phyloP scores from a whole-genome alignment of 495 filamentous ascomycete genomes.

The Aspergillus wentii region DNA sequence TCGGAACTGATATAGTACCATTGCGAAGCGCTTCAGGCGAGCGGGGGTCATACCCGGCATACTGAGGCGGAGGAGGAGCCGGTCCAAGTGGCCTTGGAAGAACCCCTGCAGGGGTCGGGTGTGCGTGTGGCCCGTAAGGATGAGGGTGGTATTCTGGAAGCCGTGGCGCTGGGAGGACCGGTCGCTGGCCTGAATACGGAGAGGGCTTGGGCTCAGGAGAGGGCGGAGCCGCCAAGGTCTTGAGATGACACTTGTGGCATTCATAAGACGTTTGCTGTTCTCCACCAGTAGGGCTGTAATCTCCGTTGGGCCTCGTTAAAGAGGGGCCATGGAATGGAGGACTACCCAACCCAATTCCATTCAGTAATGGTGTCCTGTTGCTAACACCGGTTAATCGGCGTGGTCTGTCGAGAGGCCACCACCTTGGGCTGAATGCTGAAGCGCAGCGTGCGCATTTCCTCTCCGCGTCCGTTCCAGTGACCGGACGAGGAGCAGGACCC shows the following conservation, averaged over 20 bases:
- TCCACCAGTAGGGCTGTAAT: slow-evolving; percentile 11
- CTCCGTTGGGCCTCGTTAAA: slow-evolving; percentile 29
- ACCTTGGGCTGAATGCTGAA: slow-evolving; percentile 35
- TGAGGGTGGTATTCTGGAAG: slow-evolving; percentile 25
- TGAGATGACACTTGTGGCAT: slow-evolving; percentile 51
- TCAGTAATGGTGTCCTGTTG: slow-evolving; percentile 25
- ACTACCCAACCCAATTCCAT: slow-evolving; percentile 23
- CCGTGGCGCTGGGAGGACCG: slow-evolving; percentile 30
- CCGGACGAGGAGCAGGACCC: slow-evolving; percentile 13
- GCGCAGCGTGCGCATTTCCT: slow-evolving; percentile 37
- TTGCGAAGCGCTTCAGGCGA: slow-evolving; percentile 27
- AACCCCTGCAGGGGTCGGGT: slow-evolving; percentile 23
- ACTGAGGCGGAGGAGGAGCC: slow-evolving; percentile 23
- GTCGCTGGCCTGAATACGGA: slow-evolving; percentile 27
- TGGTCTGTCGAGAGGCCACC: slow-evolving; percentile 33
- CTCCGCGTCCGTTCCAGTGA: slow-evolving; percentile 11
- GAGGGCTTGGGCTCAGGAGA: slow-evolving; percentile 33
- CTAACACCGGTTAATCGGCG: slow-evolving; percentile 12
- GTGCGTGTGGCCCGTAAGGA: slow-evolving; percentile 26
- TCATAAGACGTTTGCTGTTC: slow-evolving; percentile 27
- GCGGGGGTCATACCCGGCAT: slow-evolving; percentile 33
- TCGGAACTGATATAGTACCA: slow-evolving; percentile 28
- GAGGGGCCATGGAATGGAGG: slow-evolving; percentile 19
- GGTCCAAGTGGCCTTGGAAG: slow-evolving; percentile 28
- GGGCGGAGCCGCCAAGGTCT: slow-evolving; percentile 29